A percentile compares a stretch with the other conserved stretches of the same genome.
Evolutionary conservation across 768 basidiomycete species (phyloP).

Genomic region (Rhodosporidiobolus odoratus): DNA sequence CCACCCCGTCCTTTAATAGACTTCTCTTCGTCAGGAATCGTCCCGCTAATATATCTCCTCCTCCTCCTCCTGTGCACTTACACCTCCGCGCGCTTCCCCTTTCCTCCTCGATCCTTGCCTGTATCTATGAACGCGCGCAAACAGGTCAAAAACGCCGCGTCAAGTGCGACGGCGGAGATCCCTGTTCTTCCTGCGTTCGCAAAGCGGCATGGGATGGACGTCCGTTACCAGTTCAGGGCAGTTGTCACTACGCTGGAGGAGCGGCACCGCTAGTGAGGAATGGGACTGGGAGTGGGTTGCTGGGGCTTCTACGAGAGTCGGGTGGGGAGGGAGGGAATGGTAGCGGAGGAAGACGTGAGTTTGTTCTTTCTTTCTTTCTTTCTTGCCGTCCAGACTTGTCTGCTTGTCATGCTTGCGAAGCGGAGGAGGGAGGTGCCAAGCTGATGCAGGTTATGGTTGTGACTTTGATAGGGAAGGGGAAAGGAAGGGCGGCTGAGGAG

Average conservation of each 20-base stretch:
- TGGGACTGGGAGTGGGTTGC: neutral
- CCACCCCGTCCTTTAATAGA: neutral
- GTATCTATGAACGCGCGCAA: neutral
- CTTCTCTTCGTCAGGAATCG: too few relatives aligned
- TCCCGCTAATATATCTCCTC: neutral
- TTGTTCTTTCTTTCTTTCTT: neutral
- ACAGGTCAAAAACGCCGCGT: conserved; percentile 19
- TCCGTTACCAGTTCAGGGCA: neutral
- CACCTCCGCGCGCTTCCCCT: neutral
- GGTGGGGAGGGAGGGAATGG: neutral
- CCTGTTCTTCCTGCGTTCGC: conserved; percentile 21
- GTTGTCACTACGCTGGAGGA: conserved; percentile 17
- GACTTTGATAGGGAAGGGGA: too few relatives aligned
- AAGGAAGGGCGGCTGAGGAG: neutral
- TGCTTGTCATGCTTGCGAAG: too few relatives aligned
- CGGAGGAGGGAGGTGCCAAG: too few relatives aligned
- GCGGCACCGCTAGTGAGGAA: neutral
- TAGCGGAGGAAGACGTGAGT: neutral
- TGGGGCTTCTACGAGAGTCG: too few relatives aligned
- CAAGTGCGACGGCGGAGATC: conserved; percentile 10
- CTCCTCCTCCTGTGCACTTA: neutral
- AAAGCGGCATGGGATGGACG: conserved; percentile 27
- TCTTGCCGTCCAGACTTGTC: neutral
- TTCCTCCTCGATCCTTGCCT: neutral
- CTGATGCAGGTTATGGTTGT: too few relatives aligned